A percentile compares a stretch with the other conserved stretches of the same genome.
phyloP scores from a whole-genome alignment of 176 grass and related monocot species.

The Elymus sibiricus region DNA sequence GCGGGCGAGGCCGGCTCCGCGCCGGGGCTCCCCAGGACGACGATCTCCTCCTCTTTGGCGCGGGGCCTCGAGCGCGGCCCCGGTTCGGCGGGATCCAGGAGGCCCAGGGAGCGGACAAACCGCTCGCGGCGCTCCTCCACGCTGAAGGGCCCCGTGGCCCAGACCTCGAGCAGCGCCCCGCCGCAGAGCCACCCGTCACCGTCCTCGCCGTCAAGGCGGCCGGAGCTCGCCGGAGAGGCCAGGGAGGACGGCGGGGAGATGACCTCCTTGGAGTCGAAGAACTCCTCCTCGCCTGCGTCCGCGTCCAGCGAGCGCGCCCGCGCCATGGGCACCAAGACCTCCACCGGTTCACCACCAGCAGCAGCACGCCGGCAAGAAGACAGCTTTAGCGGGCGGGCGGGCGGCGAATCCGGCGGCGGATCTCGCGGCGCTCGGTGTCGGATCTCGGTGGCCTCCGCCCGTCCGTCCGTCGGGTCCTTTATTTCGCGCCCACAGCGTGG shows the following conservation, averaged over 20 bases:
- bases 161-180: slow-evolving; percentile 46
- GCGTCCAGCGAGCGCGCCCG: not conserved
- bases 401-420: slow-evolving; percentile 39
- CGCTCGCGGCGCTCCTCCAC: slow-evolving; percentile 52
- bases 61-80: slow-evolving; percentile 7
- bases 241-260: slow-evolving; percentile 44
- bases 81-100: slow-evolving; percentile 21
- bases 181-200: not conserved
- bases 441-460: slow-evolving; percentile 17
- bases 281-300: slow-evolving; percentile 36
- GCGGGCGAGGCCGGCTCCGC: not conserved
- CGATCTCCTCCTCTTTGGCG: slow-evolving; percentile 35
- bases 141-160: slow-evolving; percentile 47
- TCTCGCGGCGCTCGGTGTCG: slow-evolving; percentile 17
- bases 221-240: slow-evolving; percentile 40
- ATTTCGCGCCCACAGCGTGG: slow-evolving; percentile 27
- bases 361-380: not conserved
- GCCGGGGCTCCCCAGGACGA: not conserved
- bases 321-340: slow-evolving; percentile 28
- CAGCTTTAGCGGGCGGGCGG: no score
- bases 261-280: slow-evolving; percentile 82
- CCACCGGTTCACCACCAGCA: not conserved
- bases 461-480: not conserved
- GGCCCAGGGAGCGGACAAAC: slow-evolving; percentile 53
- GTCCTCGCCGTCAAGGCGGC: slow-evolving; percentile 4